These are phyloP conservation scores for Penicillium chermesinum DNA, from an alignment of 495 filamentous ascomycete genomes.

Conservation along the genomic window DNA sequence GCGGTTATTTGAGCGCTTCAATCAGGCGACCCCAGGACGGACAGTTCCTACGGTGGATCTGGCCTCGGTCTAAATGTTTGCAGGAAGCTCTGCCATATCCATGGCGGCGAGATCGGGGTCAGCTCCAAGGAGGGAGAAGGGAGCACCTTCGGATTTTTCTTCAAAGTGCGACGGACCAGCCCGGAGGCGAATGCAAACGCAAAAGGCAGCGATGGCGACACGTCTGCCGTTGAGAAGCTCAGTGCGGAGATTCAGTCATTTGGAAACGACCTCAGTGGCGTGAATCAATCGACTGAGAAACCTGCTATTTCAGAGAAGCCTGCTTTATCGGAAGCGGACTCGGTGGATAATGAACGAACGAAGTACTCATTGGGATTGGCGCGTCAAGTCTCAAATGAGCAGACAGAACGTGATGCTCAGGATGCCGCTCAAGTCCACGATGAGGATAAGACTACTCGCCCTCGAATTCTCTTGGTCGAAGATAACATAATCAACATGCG, in stretches of 20 bases:
- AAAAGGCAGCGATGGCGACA: slow-evolving; percentile 8
- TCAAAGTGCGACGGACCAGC: slow-evolving; percentile 50
- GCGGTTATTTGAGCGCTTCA: slow-evolving; percentile 74
- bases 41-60: slow-evolving; percentile 76
- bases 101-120: slow-evolving; percentile 81
- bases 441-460: neutral
- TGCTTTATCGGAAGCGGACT: no score
- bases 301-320: no score
- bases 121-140: slow-evolving; percentile 64
- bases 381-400: no score
- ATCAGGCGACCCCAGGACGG: slow-evolving; percentile 74
- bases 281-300: no score
- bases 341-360: no score
- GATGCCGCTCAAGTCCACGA: no score
- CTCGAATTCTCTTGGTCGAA: slow-evolving; percentile 66
- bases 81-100: slow-evolving; percentile 68
- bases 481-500: slow-evolving; percentile 76
- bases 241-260: no score
- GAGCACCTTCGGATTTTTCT: slow-evolving; percentile 82
- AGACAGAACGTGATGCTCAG: no score
- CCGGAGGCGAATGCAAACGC: slow-evolving; percentile 2
- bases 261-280: no score
- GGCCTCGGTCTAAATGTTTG: slow-evolving; percentile 82
- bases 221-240: no score
- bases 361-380: no score